A percentile compares a stretch with the other conserved stretches of the same genome.
Evolutionary conservation across 2,329 filamentous ascomycete genomes (phyloP).

Genomic region (Penicillium sp.): DNA sequence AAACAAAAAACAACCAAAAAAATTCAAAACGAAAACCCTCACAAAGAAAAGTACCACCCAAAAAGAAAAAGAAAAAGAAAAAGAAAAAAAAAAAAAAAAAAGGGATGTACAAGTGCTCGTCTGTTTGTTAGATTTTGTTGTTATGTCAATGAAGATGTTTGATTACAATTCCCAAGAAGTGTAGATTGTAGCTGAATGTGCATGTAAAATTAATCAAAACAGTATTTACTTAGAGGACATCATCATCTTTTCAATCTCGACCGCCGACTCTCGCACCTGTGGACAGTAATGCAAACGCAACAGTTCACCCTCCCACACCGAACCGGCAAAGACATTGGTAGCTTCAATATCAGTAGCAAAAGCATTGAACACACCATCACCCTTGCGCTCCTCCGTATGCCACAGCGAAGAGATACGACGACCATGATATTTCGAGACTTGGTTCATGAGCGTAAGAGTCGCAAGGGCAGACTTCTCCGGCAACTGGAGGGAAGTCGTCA

Average conservation of each 20-base stretch:
- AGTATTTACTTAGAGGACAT: slow-evolving; percentile 29
- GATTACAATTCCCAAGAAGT: background rate
- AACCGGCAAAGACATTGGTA: slow-evolving; percentile 86
- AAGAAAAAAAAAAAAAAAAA: background rate
- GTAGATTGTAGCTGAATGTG: slow-evolving; percentile 3
- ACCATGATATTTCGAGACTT: slow-evolving; percentile 77
- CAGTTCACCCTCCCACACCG: slow-evolving; percentile 91
- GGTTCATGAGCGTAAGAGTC: slow-evolving; percentile 71
- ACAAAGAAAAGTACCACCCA: background rate
- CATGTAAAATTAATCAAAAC: slow-evolving; percentile 15
- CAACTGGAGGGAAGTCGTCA: slow-evolving; percentile 76
- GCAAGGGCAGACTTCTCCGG: slow-evolving; percentile 88
- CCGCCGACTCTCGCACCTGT: slow-evolving; percentile 73
- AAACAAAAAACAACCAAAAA: background rate
- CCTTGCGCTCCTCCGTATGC: slow-evolving; percentile 90
- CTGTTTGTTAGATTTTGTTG: background rate
- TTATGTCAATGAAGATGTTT: slow-evolving; percentile 2
- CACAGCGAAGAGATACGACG: slow-evolving; percentile 82
- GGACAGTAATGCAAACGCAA: slow-evolving; percentile 83
- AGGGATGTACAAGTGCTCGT: background rate
- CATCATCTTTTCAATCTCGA: slow-evolving; percentile 67
- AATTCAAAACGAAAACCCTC: background rate
- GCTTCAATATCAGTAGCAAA: slow-evolving; percentile 72
- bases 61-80: background rate
- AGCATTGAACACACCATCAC: slow-evolving; percentile 82